A percentile compares a stretch with the other conserved stretches of the same genome.
Evolutionary conservation across 805 yeast genomes (phyloP).

Genomic region (Ogataea minuta): DNA sequence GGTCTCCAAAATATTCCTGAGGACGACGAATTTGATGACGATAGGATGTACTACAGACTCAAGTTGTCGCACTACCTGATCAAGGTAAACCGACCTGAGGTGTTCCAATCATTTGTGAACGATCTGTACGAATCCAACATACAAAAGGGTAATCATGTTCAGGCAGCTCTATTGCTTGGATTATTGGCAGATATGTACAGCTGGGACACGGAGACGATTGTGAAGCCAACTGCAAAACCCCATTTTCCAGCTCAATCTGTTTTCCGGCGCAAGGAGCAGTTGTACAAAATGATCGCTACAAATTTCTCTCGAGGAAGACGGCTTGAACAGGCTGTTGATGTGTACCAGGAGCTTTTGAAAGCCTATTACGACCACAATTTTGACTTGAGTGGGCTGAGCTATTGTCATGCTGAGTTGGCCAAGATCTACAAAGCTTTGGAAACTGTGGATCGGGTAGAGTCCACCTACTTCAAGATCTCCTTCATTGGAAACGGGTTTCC

Average conservation of each 20-base stretch:
- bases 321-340: conserved; percentile 75
- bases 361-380: conserved; percentile 72
- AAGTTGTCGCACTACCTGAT: conserved; percentile 73
- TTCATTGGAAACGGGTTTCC: conserved; percentile 88
- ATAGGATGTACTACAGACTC: conserved; percentile 75
- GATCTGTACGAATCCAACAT: conserved; percentile 68
- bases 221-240: conserved; percentile 62
- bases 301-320: conserved; percentile 70
- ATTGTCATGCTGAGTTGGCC: conserved; percentile 65
- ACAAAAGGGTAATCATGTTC: conserved; percentile 60
- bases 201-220: conserved; percentile 61
- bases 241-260: conserved; percentile 76
- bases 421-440: conserved; percentile 66
- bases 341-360: conserved; percentile 72
- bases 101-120: conserved; percentile 74
- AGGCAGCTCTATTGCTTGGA: conserved; percentile 81
- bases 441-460: conserved; percentile 65
- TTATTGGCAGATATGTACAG: conserved; percentile 71
- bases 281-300: conserved; percentile 66
- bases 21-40: conserved; percentile 84
- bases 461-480: conserved; percentile 75
- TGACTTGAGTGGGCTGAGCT: conserved; percentile 73
- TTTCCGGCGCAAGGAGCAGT: conserved; percentile 74
- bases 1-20: conserved; percentile 73
- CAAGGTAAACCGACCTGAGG: conserved; percentile 75